A percentile compares a stretch with the other conserved stretches of the same genome.
These are phyloP conservation scores for Penicillium maclennaniae DNA, from an alignment of 495 filamentous ascomycete species.

Conservation along the genomic window DNA sequence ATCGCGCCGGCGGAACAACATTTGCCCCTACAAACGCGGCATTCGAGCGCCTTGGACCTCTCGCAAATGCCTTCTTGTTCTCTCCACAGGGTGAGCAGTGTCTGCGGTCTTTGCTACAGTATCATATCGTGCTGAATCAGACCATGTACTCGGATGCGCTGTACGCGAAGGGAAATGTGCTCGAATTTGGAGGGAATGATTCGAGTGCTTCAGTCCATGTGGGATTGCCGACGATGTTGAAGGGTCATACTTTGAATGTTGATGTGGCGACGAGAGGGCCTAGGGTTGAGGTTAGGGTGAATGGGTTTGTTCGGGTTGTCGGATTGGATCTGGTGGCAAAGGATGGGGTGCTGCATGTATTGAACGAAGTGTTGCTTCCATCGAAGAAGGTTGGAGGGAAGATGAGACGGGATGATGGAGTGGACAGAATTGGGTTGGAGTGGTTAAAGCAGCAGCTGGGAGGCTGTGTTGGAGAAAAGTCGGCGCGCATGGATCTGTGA, in stretches of 20 bases:
- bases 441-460: constrained; percentile 58
- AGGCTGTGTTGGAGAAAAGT: constrained; percentile 33
- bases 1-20: constrained; percentile 55
- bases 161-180: constrained; percentile 21
- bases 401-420: constrained; percentile 22
- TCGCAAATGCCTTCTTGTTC: constrained; percentile 75
- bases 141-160: constrained; percentile 76
- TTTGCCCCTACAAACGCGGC: constrained; percentile 76
- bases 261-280: constrained; percentile 63
- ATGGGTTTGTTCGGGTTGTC: constrained; percentile 57
- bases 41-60: constrained; percentile 65
- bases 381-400: constrained; percentile 50
- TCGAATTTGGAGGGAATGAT: constrained; percentile 25
- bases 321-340: constrained; percentile 62
- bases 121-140: constrained; percentile 69
- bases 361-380: constrained; percentile 68
- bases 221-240: constrained; percentile 63
- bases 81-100: constrained; percentile 62
- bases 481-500: constrained; percentile 1
- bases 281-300: constrained; percentile 64
- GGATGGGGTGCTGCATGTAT: constrained; percentile 75
- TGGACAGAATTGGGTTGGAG: constrained; percentile 51
- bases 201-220: constrained; percentile 41
- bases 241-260: constrained; percentile 52
- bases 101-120: constrained; percentile 69